Evolutionary conservation across 495 filamentous ascomycete genomes (phyloP), one percentile per base, ranked within the genome.

Genomic region (Hypoxylon fragiforme): DNA sequence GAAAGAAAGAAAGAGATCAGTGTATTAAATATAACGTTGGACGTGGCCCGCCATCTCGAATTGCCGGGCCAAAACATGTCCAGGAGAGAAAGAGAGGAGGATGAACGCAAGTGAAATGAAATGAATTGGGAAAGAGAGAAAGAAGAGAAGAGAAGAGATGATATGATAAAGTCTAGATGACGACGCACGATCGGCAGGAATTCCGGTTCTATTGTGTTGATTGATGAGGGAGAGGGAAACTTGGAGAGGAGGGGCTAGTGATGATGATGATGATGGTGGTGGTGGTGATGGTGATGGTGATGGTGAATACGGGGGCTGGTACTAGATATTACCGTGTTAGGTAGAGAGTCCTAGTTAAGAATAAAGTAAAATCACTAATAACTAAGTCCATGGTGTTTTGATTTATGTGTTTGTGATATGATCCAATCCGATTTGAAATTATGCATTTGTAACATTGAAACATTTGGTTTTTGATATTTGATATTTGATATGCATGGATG

Each of bases 41-140:
- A n/a, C n/a, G n/a, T n/a, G n/a, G n/a, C n/a, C n/a, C n/a, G n/a
- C n/a, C n/a, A n/a, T n/a, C n/a, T n/a, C n/a, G n/a, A n/a, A n/a
- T n/a, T n/a, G n/a, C n/a, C n/a, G n/a, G n/a, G n/a, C n/a, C n/a
- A n/a, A n/a, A n/a, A n/a, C n/a, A n/a, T n/a, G n/a, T n/a, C n/a
- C n/a, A n/a, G n/a, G n/a, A n/a, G n/a, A n/a, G n/a, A n/a, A n/a
- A n/a, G 57, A 56, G 46, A 48, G 47, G 51, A 40, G 43, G 52
- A 61, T 18, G 31, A 55, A 56, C 51, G 51, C 52, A 56, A 61
- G 57, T 56, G 41, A 61, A n/a, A n/a, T n/a, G n/a, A n/a, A n/a
- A n/a, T n/a, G n/a, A n/a, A n/a, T n/a, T n/a, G n/a, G n/a, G n/a
- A n/a, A n/a, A n/a, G n/a, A n/a, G n/a, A n/a, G n/a, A n/a, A n/a